phyloP scores from a whole-genome alignment of 164 flowering plant species.

The Vitis vinifera region DNA sequence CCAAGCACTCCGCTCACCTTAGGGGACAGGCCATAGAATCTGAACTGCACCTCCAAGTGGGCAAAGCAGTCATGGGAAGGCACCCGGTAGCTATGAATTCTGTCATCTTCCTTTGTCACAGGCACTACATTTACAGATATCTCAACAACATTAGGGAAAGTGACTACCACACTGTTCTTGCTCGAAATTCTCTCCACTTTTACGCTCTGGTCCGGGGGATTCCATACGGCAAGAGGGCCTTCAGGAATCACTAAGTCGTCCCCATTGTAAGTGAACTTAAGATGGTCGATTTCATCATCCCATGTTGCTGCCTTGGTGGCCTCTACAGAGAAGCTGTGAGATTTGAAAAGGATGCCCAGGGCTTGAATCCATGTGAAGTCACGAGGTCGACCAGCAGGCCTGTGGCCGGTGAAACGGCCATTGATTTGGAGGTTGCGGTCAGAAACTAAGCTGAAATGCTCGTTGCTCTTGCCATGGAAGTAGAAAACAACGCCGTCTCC shows the following conservation, averaged over 20 bases:
- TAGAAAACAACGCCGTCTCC: conserved; percentile 73
- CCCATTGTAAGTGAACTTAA: conserved; percentile 51
- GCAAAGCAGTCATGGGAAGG: conserved; percentile 74
- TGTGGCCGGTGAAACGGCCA: conserved; percentile 58
- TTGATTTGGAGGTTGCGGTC: conserved; percentile 56
- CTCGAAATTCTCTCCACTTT: conserved; percentile 32
- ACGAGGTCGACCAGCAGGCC: conserved; percentile 54
- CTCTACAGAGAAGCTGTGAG: conserved; percentile 51
- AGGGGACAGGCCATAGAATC: conserved; percentile 51
- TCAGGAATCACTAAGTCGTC: conserved; percentile 31
- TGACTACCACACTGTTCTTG: conserved; percentile 38
- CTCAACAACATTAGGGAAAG: conserved; percentile 31
- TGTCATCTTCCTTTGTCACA: conserved; percentile 39
- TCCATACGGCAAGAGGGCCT: conserved; percentile 43
- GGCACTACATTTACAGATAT: conserved; percentile 48
- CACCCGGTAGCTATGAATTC: conserved; percentile 57
- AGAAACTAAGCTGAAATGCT: conserved; percentile 63
- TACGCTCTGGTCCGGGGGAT: conserved; percentile 29
- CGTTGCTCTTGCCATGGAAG: conserved; percentile 70
- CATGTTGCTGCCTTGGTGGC: conserved; percentile 46
- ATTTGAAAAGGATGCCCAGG: conserved; percentile 55
- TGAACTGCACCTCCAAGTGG: conserved; percentile 78
- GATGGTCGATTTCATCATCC: conserved; percentile 54
- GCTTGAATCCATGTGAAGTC: conserved; percentile 86
- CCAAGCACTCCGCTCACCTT: conserved; percentile 81